These are phyloP conservation scores for Pezicula rhizophila DNA, from an alignment of 2,329 filamentous ascomycete genomes.

Conservation along the genomic window DNA sequence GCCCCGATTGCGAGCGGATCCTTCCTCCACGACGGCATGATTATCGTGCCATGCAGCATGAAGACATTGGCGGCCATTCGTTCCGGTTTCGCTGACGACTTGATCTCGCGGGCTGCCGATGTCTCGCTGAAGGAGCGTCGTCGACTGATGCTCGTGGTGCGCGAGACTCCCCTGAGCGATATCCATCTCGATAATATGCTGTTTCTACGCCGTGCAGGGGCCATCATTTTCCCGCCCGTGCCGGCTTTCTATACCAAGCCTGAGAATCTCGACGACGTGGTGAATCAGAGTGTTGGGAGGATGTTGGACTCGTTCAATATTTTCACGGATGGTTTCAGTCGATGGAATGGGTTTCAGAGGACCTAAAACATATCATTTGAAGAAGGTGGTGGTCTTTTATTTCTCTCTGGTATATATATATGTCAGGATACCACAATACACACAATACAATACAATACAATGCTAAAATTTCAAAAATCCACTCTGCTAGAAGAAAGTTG, in stretches of 20 bases:
- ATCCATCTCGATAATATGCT: conserved; percentile 38
- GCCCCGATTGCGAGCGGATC: conserved; percentile 34
- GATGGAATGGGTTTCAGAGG: conserved; percentile 29
- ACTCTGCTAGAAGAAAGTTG: too few relatives aligned
- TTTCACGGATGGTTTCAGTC: conserved; percentile 33
- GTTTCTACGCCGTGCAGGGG: conserved; percentile 29
- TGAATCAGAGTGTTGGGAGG: conserved; percentile 39
- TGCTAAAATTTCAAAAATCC: too few relatives aligned
- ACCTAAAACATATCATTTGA: too few relatives aligned
- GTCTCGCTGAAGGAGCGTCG: conserved; percentile 39
- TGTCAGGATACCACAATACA: too few relatives aligned
- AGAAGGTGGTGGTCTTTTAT: too few relatives aligned
- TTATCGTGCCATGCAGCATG: conserved; percentile 41
- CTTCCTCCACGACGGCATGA: conserved; percentile 35
- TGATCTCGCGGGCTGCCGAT: conserved; percentile 38
- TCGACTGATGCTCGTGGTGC: conserved; percentile 32
- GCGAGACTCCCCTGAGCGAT: conserved; percentile 34
- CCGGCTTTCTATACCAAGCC: conserved; percentile 38
- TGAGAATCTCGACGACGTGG: conserved; percentile 32
- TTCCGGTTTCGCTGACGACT: conserved; percentile 36
- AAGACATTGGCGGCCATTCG: conserved; percentile 39
- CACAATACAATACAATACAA: too few relatives aligned
- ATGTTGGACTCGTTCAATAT: conserved; percentile 40
- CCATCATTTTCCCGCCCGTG: conserved; percentile 39
- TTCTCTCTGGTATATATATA: too few relatives aligned